Conservation (phyloP, 345 rosid genomes). For the Eucalyptus pauciflora region DNA sequence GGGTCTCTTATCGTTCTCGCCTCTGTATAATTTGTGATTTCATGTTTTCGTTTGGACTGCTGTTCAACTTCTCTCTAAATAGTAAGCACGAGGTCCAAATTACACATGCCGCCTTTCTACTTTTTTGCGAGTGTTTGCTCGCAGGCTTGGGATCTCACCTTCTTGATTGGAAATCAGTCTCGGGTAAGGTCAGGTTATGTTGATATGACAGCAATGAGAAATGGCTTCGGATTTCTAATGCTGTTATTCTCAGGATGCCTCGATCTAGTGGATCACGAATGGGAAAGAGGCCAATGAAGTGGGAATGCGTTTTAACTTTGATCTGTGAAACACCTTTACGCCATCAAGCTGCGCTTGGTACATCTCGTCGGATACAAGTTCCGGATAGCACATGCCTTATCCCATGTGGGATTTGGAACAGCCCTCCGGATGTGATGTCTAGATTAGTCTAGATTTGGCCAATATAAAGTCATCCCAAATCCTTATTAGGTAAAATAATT, state of each 20-base stretch:
- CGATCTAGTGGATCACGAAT: background rate
- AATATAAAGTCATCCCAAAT: background rate
- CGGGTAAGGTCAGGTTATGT: background rate
- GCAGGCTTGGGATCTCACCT: background rate
- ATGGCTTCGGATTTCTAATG: background rate
- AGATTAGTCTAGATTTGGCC: background rate
- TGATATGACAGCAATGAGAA: background rate
- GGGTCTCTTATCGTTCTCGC: background rate
- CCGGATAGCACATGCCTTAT: background rate
- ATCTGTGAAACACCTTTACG: background rate
- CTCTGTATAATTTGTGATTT: background rate
- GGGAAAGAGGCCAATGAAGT: background rate
- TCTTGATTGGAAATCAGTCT: background rate
- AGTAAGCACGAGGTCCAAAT: background rate
- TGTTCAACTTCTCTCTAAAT: background rate
- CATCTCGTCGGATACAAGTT: background rate
- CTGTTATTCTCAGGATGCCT: background rate
- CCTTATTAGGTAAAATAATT: background rate
- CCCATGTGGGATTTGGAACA: background rate
- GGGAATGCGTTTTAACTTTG: background rate
- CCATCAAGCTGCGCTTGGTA: background rate
- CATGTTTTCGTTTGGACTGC: background rate
- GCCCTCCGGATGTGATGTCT: background rate
- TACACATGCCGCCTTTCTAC: background rate
- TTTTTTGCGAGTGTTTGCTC: background rate